Base-by-base conservation (phyloP, 441 rosid species). In the Erysimum cheiri region DNA sequence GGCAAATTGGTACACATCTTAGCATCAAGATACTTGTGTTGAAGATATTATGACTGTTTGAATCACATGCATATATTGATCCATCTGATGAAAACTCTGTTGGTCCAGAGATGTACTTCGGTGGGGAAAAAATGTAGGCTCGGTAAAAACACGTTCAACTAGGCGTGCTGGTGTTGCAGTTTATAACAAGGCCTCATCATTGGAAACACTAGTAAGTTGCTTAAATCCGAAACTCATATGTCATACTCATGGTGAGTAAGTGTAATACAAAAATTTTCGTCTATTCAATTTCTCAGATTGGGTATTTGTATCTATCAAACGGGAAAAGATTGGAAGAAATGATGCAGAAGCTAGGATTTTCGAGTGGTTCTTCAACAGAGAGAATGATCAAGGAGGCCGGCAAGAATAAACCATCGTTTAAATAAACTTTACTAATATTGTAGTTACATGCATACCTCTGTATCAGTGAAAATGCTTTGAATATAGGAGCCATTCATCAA, bases 101-200 rank as follows among this genome's bases (percentile, higher is more conserved):
- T 65, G 70, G 56, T 61, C 40, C 77, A 93, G 96, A 76, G 85
- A 80, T 71, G 74, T 93, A 49, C 88, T 93, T 55, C 79, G 87
- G 28, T 89, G 98, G 97, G 97, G 98, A 7, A 88, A 86, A 82
- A 93, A 93, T 62, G 80, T 85, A 15, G 83, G 79, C 78, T 83
- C 96, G 0, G 80, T 90, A 33, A 91, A 90, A 82, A 83, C 97
- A 63, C 65, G 84, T 31, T 83, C 98, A 15, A 89, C 78, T 81
- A 87, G 80, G 68, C 89, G 96, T 53, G 96, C 88, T 61, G 98
- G 95, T 57, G 77, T 81, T 39, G 95, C 92, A 14, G 85, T 87
- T 75, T 93, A 93, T 73, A 91, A 91, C 77, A 80, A 92, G 77
- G 98, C 98, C 41, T 91, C 98, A 28, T 91, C 98, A 4, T 67